Conservation (phyloP, 306 rosid species). For the Hippophae gyantsensis region DNA sequence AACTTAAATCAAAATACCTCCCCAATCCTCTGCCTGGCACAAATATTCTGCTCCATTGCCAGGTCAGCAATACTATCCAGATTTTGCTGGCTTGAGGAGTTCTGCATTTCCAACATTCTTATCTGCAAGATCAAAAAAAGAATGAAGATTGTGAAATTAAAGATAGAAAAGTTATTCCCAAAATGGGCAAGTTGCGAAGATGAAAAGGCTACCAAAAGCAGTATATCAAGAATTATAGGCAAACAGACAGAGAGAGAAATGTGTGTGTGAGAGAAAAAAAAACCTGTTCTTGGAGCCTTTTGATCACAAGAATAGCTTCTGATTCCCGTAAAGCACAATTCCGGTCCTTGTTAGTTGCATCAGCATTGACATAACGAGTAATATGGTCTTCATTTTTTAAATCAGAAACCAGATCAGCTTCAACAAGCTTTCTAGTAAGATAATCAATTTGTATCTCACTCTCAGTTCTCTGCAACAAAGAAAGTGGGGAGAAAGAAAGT, state of each 20-base stretch:
- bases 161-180: not conserved
- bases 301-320: conserved; percentile 67
- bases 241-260: not conserved
- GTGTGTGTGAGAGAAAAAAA: not conserved
- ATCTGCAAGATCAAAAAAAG: conserved; percentile 40
- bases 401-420: conserved; percentile 26
- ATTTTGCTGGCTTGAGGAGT: conserved; percentile 64
- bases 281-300: conserved; percentile 88
- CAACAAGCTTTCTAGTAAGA: conserved; percentile 45
- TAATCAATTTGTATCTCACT: conserved; percentile 60
- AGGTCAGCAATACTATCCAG: conserved; percentile 62
- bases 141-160: conserved; percentile 8
- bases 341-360: conserved; percentile 35
- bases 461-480: conserved; percentile 44
- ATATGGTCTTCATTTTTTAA: conserved; percentile 21
- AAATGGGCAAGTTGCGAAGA: too few relatives aligned
- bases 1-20: conserved; percentile 44
- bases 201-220: too few relatives aligned
- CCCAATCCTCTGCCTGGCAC: conserved; percentile 50
- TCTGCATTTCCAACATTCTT: conserved; percentile 64
- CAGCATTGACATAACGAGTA: conserved; percentile 18
- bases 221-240: too few relatives aligned
- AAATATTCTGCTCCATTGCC: conserved; percentile 60
- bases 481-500: conserved; percentile 11
- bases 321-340: conserved; percentile 39